These are phyloP conservation scores for Auricularia sp. DNA, from an alignment of 768 basidiomycete genomes.

Conservation along the genomic window DNA sequence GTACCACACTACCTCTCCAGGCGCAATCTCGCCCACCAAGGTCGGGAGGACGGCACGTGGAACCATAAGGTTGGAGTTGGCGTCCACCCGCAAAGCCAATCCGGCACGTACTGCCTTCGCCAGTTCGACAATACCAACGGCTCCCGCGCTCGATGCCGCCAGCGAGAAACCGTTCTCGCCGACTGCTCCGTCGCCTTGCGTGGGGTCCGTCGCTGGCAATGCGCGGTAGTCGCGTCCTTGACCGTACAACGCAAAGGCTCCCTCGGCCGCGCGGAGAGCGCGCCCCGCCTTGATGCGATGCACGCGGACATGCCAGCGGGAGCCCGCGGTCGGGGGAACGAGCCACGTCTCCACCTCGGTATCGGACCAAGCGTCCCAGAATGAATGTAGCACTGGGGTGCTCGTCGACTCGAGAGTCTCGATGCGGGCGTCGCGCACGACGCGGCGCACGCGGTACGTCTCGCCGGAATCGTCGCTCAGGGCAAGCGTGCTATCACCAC, in stretches of 20 bases:
- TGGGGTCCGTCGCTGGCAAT: conserved; percentile 33
- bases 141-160: conserved; percentile 50
- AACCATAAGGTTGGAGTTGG: conserved; percentile 62
- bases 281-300: conserved; percentile 49
- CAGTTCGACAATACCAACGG: conserved; percentile 50
- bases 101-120: conserved; percentile 22
- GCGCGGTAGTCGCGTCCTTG: conserved; percentile 52
- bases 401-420: conserved; percentile 22
- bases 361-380: conserved; percentile 69
- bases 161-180: conserved; percentile 35
- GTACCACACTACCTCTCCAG: conserved; percentile 41
- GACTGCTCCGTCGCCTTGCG: conserved; percentile 20
- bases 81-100: conserved; percentile 51
- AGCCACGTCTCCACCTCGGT: conserved; percentile 69
- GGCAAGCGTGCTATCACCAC: conserved; percentile 60
- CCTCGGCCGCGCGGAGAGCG: conserved; percentile 51
- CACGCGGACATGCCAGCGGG: conserved; percentile 59
- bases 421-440: conserved; percentile 49
- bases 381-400: conserved; percentile 46
- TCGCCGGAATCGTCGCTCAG: conserved; percentile 62
- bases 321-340: conserved; percentile 45
- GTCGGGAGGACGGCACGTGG: conserved; percentile 61
- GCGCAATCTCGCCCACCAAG: conserved; percentile 34
- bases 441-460: conserved; percentile 59
- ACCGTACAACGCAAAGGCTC: conserved; percentile 61